Conservation (phyloP, 331 rosid genomes). For the Quercus phellos region DNA sequence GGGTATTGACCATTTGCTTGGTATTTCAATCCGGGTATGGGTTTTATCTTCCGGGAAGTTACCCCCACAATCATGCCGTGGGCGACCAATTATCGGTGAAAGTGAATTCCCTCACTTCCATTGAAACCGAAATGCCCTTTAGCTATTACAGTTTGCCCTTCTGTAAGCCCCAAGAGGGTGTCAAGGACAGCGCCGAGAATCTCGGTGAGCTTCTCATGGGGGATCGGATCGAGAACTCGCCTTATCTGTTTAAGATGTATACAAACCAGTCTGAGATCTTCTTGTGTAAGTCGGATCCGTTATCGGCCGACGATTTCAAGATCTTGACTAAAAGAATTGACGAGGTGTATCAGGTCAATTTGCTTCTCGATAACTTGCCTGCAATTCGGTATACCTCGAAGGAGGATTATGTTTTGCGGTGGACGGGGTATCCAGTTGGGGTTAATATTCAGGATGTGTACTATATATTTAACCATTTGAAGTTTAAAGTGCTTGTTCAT, state of each 20-base stretch:
- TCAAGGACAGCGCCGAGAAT: conserved; percentile 91
- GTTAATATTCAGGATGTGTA: conserved; percentile 79
- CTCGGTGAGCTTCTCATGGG: conserved; percentile 98
- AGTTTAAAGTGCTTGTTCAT: conserved; percentile 83
- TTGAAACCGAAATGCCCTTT: conserved; percentile 86
- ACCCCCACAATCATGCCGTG: conserved; percentile 61
- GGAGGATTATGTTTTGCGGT: conserved; percentile 66
- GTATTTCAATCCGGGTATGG: conserved; percentile 53
- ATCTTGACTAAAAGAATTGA: conserved; percentile 81
- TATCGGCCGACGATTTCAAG: conserved; percentile 60
- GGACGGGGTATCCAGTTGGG: conserved; percentile 96
- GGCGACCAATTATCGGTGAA: conserved; percentile 66
- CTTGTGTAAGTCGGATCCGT: conserved; percentile 47
- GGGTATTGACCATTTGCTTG: conserved; percentile 46
- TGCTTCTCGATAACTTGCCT: conserved; percentile 61
- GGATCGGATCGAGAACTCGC: conserved; percentile 93
- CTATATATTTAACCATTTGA: conserved; percentile 83
- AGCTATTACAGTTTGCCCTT: conserved; percentile 89
- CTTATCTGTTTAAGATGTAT: conserved; percentile 67
- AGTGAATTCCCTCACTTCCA: conserved; percentile 87
- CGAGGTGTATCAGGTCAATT: conserved; percentile 90
- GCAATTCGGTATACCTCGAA: conserved; percentile 85
- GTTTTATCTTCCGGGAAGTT: conserved; percentile 85
- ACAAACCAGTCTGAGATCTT: conserved; percentile 66
- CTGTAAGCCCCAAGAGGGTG: conserved; percentile 69